Conservation (phyloP, 805 yeast genomes). For the Zygosaccharomyces kombuchaensis region DNA sequence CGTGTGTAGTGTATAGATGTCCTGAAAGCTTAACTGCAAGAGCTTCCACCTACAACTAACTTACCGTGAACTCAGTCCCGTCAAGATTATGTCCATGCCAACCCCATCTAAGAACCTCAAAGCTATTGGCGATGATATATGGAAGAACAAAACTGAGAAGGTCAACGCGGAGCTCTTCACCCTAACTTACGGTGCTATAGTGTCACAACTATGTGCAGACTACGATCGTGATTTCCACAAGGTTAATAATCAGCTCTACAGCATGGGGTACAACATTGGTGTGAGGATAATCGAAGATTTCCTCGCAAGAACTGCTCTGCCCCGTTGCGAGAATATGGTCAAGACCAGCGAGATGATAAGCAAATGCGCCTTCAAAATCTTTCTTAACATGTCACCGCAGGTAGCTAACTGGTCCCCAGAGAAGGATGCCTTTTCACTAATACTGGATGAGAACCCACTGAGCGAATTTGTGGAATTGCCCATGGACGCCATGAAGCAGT, state of each 20-base stretch:
- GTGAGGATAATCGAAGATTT: conserved; percentile 88
- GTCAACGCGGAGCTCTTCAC: conserved; percentile 90
- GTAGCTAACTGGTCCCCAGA: conserved; percentile 74
- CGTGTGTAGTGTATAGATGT: not conserved
- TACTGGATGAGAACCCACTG: conserved; percentile 81
- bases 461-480: conserved; percentile 95
- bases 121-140: conserved; percentile 76
- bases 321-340: conserved; percentile 71
- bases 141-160: conserved; percentile 86
- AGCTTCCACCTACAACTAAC: not conserved
- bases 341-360: conserved; percentile 86
- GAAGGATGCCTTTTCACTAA: conserved; percentile 65
- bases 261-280: conserved; percentile 96
- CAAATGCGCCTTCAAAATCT: conserved; percentile 86
- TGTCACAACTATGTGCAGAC: conserved; percentile 85
- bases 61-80: not conserved
- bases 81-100: conserved; percentile 6
- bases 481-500: conserved; percentile 63
- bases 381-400: conserved; percentile 74
- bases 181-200: conserved; percentile 92
- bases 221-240: conserved; percentile 66
- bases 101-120: conserved; percentile 24
- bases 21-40: not conserved
- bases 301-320: conserved; percentile 79
- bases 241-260: conserved; percentile 79